Evolutionary conservation across 768 basidiomycete genomes (phyloP), one percentile per base, ranked within the genome.

Genomic region (Boletus rex-veris): DNA sequence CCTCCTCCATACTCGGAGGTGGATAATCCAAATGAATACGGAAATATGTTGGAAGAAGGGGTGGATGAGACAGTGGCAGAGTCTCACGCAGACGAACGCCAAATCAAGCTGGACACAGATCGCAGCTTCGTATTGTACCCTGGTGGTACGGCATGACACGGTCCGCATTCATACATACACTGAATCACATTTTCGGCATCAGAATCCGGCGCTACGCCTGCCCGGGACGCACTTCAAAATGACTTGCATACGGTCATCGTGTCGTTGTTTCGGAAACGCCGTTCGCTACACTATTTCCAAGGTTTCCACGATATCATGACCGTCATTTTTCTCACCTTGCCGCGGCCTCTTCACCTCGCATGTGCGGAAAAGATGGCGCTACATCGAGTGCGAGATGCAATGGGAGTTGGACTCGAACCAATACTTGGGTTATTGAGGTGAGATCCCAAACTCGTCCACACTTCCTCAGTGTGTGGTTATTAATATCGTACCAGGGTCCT

Each of bases 121-220:
- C 83, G 94, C 45, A 93, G 92, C 59, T 98, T 98, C 63, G 90
- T 97, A 51, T 75, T 93, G 57, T 98, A 96, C 72, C 90, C 94
- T 65, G 85, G 83, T 80, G 90, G 92, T 90, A 77, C 72, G 56
- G 46, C 55, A 52, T 48, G 36, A 52, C 41, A 49, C 9, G 40
- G 14, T 53, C 52, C 62, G 47, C 52, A 52, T 51, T 59, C 43
- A 50, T 43, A 30, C 26, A 24, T 26, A 9, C 43, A 33, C 46
- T 57, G 31, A 63, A 57, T 55, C 39, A 40, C 37, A 46, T 39
- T 19, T 38, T 43, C 28, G 46, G 45, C 46, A 56, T 53, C 47
- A 66, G 67, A 67, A 35, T 53, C 61, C 15, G 50, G 37, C 31
- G 31, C 54, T 28, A 49, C 39, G 11, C 55, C 56, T 15, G 18